Base-by-base conservation (phyloP, 2,329 filamentous ascomycete species). In the Cytospora mali region DNA sequence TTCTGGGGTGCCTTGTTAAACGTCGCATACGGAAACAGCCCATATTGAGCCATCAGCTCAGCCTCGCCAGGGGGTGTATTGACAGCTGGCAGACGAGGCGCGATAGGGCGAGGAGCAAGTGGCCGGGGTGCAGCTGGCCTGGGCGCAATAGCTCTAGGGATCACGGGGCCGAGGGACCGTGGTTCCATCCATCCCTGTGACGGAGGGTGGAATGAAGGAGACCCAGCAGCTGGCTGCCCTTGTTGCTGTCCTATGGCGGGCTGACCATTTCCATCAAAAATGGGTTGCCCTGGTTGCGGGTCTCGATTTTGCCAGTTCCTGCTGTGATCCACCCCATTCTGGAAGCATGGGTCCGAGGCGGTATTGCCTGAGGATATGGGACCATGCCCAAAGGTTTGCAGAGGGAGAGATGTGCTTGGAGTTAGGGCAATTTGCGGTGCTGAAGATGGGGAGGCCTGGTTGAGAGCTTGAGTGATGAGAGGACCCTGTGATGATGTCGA, bases 41-140 rank as follows among this genome's bases (percentile, higher is more conserved):
- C 62, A 18, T 58, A 58, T 14, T 29, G 33, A 4, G 62, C 62
- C 62, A 64, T 62, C 6, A 54, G 23, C 27, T 64, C 58, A 9
- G 50, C 50, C 46, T 62, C 39, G 16, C 28, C 18, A 16, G 62
- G 28, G 16, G 54, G 25, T 14, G 35, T 31, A n/a, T 29, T 33
- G 42, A 25, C 23, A 10, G 27, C 14, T 25, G 28, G 29, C 13
- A 29, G 54, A 16, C 27, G 31, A 3, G 58, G 62, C 7, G 42
- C 39, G 3, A 54, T 25, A 14, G 42, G 56, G 2, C 42, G 56
- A 7, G 27, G 23, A 11, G 33, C n/a, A 18, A 42, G 18, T 25
- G 53, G 46, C 25, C 54, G 42, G 9, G 53, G 29, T 10, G 23
- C n/a, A 31, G 9, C 9, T 18, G 56, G 49, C 23, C 23, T 42